A percentile compares a stretch with the other conserved stretches of the same genome.
Evolutionary conservation across 306 rosid genomes (phyloP).

Genomic region (Cucumis cinereus): DNA sequence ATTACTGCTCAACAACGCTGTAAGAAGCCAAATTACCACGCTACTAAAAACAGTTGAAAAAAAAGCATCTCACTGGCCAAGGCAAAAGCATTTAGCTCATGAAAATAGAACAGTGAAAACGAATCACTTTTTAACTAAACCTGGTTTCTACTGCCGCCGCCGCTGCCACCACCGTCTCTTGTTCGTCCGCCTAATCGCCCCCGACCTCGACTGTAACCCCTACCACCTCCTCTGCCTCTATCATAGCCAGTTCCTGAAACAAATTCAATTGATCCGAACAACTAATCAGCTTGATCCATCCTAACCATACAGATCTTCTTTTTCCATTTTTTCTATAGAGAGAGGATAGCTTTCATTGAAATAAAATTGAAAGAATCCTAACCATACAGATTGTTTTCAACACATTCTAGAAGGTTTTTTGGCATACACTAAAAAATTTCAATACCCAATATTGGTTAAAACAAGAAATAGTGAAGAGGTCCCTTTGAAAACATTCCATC

Average conservation of each 20-base stretch:
- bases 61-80: constrained; percentile 7
- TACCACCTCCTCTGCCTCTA: constrained; percentile 65
- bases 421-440: not conserved
- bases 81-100: constrained; percentile 7
- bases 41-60: not conserved
- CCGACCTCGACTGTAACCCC: constrained; percentile 70
- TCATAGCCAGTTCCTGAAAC: constrained; percentile 50
- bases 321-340: no score
- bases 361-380: no score
- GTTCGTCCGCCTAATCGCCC: constrained; percentile 58
- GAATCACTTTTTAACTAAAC: not conserved
- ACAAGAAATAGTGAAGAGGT: not conserved
- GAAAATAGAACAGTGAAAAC: not conserved
- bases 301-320: not conserved
- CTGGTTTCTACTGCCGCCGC: constrained; percentile 12
- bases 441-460: no score
- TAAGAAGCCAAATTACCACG: constrained; percentile 3
- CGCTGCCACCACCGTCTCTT: no score
- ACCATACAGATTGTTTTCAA: no score
- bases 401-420: not conserved
- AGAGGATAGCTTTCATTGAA: no score
- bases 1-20: constrained; percentile 4
- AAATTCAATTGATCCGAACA: not conserved
- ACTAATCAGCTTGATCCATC: not conserved
- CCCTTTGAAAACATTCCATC: not conserved